These are phyloP conservation scores for Psidium friedrichsthalianum DNA, from an alignment of 345 rosid genomes.

Conservation along the genomic window DNA sequence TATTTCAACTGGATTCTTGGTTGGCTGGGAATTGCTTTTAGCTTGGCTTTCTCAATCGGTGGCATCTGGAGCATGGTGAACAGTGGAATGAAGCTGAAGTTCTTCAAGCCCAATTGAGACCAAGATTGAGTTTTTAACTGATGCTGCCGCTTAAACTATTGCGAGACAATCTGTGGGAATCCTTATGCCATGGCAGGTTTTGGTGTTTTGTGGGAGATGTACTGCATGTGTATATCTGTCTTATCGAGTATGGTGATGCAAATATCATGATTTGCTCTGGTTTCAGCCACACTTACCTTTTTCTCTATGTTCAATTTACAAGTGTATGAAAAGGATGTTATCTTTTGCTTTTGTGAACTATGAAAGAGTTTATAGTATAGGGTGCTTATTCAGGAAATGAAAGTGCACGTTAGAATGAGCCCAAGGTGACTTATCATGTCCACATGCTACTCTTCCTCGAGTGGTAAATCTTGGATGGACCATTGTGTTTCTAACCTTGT, in stretches of 20 bases:
- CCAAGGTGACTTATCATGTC: background rate
- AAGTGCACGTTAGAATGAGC: background rate
- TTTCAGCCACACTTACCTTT: background rate
- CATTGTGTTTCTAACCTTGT: background rate
- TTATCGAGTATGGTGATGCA: background rate
- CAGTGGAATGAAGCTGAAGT: conserved; percentile 75
- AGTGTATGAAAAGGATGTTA: background rate
- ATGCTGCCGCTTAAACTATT: background rate
- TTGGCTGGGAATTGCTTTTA: conserved; percentile 85
- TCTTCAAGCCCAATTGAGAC: conserved; percentile 67
- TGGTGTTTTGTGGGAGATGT: background rate
- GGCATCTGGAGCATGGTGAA: conserved; percentile 89
- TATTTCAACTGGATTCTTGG: conserved; percentile 92
- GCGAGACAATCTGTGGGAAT: background rate
- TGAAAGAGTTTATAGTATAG: background rate
- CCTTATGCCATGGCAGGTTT: background rate
- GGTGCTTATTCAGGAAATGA: background rate
- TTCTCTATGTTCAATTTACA: background rate
- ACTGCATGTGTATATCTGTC: background rate
- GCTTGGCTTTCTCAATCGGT: conserved; percentile 87
- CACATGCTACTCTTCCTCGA: background rate
- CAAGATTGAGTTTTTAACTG: background rate
- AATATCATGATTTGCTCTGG: background rate
- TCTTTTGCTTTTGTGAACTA: background rate
- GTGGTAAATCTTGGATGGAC: background rate